Percentiles rank a stretch among this genome's conserved stretches.
Conservation (phyloP, 805 yeast genomes). For the Candida adriatica region DNA sequence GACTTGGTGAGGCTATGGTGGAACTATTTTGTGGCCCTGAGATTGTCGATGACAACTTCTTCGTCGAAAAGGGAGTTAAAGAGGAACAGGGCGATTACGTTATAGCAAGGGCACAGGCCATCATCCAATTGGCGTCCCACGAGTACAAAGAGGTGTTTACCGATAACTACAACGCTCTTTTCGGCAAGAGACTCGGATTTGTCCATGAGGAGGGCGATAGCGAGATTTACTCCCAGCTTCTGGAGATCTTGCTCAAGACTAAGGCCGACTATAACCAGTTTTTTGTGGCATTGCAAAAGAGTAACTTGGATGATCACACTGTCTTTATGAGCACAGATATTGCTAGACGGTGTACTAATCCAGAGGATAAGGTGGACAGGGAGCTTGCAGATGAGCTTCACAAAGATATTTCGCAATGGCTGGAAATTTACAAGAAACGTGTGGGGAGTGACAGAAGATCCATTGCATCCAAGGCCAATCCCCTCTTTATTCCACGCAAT, state of each 20-base stretch:
- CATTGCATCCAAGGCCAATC: conserved; percentile 50
- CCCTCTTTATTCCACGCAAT: conserved; percentile 73
- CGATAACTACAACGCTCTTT: conserved; percentile 44
- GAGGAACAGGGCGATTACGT: conserved; percentile 42
- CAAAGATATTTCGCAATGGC: conserved; percentile 42
- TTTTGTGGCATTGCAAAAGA: conserved; percentile 55
- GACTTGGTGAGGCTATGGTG: conserved; percentile 78
- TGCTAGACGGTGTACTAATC: conserved; percentile 14
- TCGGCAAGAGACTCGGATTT: conserved; percentile 69
- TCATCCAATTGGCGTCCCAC: conserved; percentile 59
- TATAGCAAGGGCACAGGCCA: conserved; percentile 51
- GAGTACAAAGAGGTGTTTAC: conserved; percentile 60
- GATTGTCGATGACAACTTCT: conserved; percentile 36
- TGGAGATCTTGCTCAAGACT: conserved; percentile 52
- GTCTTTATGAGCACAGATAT: conserved; percentile 24
- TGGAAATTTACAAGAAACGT: conserved; percentile 39
- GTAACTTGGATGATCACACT: conserved; percentile 28
- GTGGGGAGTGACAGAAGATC: conserved; percentile 31
- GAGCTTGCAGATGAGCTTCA: conserved; percentile 36
- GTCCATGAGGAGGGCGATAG: conserved; percentile 33
- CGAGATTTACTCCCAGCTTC: conserved; percentile 29
- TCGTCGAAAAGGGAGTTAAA: conserved; percentile 35
- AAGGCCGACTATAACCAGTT: conserved; percentile 77
- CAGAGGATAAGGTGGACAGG: conserved; percentile 26
- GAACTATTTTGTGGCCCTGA: conserved; percentile 63